Conservation (phyloP, 768 basidiomycete species). For the Cantharellus cinnabarinus region DNA sequence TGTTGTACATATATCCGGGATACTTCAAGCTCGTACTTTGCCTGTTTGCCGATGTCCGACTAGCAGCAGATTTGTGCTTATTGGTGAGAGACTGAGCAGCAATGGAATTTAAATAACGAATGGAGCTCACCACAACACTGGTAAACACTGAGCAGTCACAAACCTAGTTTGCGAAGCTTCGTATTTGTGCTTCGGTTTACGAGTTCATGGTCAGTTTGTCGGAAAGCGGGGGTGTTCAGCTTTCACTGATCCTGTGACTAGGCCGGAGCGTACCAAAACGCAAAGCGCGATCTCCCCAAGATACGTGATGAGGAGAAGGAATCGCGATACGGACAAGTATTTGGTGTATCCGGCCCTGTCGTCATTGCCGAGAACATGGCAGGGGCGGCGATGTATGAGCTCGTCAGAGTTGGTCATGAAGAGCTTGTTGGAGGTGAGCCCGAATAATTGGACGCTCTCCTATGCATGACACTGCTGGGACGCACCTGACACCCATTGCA, state of each 20-base stretch:
- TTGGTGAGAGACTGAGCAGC: no score
- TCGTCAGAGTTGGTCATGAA: constrained; percentile 95
- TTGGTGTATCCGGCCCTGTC: constrained; percentile 94
- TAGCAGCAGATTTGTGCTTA: no score
- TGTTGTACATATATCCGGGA: no score
- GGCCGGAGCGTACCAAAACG: constrained; percentile 88
- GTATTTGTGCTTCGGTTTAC: no score
- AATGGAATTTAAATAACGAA: no score
- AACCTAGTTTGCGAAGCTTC: no score
- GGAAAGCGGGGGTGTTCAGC: no score
- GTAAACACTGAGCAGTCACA: no score
- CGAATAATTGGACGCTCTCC: neutral
- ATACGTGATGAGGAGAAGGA: constrained; percentile 81
- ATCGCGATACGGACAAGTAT: constrained; percentile 70
- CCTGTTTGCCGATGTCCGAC: no score
- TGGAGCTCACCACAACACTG: no score
- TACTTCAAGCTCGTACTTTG: no score
- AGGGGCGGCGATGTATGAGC: constrained; percentile 92
- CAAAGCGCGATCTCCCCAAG: constrained; percentile 70
- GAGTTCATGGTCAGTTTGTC: no score
- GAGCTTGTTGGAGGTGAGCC: constrained; percentile 81
- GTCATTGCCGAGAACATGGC: constrained; percentile 95
- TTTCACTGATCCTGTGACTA: constrained; percentile 13
- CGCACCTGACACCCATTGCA: neutral
- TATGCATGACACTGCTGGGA: neutral